Evolutionary conservation across 2,329 filamentous ascomycete genomes (phyloP).

Genomic region (Bipolaris oryzae): DNA sequence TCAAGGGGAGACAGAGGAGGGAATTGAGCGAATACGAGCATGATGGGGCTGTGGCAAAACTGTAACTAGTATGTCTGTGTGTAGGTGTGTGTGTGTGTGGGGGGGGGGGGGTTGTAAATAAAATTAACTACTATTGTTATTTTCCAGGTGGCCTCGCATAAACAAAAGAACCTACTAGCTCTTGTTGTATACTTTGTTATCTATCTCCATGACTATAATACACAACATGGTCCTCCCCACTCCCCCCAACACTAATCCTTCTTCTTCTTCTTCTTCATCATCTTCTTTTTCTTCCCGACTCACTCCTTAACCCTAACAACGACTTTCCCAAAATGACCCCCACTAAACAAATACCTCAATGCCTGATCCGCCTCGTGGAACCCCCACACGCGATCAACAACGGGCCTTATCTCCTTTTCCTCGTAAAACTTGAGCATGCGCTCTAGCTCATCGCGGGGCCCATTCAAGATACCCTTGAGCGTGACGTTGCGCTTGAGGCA

Average conservation of each 20-base stretch:
- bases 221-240: too few relatives aligned
- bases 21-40: slow-evolving; percentile 24
- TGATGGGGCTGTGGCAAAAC: slow-evolving; percentile 3
- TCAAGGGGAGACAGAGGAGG: slow-evolving; percentile 12
- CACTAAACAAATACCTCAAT: slow-evolving; percentile 37
- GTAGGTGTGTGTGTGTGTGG: background rate
- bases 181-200: background rate
- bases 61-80: slow-evolving; percentile 1
- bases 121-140: background rate
- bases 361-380: slow-evolving; percentile 45
- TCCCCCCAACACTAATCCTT: too few relatives aligned
- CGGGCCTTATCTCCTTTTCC: slow-evolving; percentile 49
- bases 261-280: too few relatives aligned
- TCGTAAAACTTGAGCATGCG: slow-evolving; percentile 53
- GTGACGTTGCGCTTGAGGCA: slow-evolving; percentile 59
- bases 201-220: background rate
- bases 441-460: slow-evolving; percentile 61
- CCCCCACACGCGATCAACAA: slow-evolving; percentile 50
- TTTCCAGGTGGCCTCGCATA: background rate
- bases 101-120: background rate
- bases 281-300: too few relatives aligned
- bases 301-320: slow-evolving; percentile 40
- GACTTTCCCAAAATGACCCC: slow-evolving; percentile 51
- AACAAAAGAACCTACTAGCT: background rate
- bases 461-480: slow-evolving; percentile 66